Evolutionary conservation across 352 stramenopile species (phyloP).

Genomic region (Phytophthora fragariaefolia): DNA sequence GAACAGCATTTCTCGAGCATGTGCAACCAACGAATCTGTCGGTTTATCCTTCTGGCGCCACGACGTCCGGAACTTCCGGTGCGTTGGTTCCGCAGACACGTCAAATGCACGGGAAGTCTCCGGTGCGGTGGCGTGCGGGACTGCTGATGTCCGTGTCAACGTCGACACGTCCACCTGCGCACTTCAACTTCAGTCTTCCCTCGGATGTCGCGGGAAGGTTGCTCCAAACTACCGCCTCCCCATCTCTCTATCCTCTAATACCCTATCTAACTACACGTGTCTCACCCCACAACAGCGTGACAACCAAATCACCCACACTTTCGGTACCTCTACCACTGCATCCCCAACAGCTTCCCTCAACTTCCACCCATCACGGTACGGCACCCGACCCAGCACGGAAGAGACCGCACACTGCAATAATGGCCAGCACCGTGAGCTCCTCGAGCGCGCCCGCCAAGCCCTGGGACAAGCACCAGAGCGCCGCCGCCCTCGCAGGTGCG

Average conservation of each 20-base stretch:
- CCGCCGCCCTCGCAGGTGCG: slow-evolving; percentile 37
- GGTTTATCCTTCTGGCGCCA: not conserved
- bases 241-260: not conserved
- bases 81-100: no score
- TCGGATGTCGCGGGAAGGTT: not conserved
- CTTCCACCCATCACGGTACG: no score
- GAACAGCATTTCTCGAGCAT: no score
- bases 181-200: slow-evolving; percentile 4
- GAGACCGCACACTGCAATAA: slow-evolving; percentile 12
- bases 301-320: no score
- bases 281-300: no score
- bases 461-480: slow-evolving; percentile 50
- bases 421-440: slow-evolving; percentile 41
- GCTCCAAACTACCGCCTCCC: not conserved
- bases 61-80: not conserved
- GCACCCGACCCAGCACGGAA: no score
- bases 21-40: no score
- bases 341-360: no score
- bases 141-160: no score
- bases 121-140: no score
- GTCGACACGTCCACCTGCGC: not conserved
- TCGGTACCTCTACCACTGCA: no score
- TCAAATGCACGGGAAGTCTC: no score
- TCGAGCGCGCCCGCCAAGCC: slow-evolving; percentile 47
- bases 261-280: not conserved